These are phyloP conservation scores for Apophysomyces sp. DNA, from an alignment of 371 early-diverging fungal species.

Conservation along the genomic window DNA sequence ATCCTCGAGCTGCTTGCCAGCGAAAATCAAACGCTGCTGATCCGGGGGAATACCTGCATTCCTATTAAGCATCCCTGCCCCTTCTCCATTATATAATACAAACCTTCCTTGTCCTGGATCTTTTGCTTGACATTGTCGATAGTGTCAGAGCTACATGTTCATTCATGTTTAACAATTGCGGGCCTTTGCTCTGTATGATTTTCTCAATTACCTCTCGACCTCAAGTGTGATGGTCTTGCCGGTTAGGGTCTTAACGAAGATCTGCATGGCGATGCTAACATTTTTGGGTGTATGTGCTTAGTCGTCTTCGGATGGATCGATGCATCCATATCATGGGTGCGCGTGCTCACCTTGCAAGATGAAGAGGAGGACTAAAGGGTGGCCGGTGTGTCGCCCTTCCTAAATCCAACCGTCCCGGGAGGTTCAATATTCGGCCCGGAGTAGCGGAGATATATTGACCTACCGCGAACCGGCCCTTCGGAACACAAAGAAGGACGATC, in stretches of 20 bases:
- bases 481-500: too few relatives aligned
- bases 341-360: slow-evolving; percentile 1
- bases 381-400: background rate
- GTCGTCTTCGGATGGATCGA: slow-evolving; percentile 4
- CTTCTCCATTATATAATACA: background rate
- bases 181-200: background rate
- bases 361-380: background rate
- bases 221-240: slow-evolving; percentile 98
- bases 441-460: too few relatives aligned
- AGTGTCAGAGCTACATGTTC: slow-evolving; percentile 49
- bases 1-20: slow-evolving; percentile 98
- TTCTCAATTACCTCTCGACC: slow-evolving; percentile 50
- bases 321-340: slow-evolving; percentile 1
- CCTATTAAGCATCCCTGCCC: background rate
- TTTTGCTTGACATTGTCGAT: slow-evolving; percentile 81
- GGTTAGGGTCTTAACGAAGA: slow-evolving; percentile 95
- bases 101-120: slow-evolving; percentile 25
- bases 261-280: slow-evolving; percentile 17
- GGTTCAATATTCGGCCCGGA: too few relatives aligned
- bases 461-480: too few relatives aligned
- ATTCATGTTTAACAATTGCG: background rate
- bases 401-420: background rate
- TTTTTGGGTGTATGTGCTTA: background rate
- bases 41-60: slow-evolving; percentile 90
- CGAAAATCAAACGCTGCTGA: slow-evolving; percentile 99